A percentile compares a stretch with the other conserved stretches of the same genome.
phyloP scores from a whole-genome alignment of 441 rosid species.

The Erodium texanum region DNA sequence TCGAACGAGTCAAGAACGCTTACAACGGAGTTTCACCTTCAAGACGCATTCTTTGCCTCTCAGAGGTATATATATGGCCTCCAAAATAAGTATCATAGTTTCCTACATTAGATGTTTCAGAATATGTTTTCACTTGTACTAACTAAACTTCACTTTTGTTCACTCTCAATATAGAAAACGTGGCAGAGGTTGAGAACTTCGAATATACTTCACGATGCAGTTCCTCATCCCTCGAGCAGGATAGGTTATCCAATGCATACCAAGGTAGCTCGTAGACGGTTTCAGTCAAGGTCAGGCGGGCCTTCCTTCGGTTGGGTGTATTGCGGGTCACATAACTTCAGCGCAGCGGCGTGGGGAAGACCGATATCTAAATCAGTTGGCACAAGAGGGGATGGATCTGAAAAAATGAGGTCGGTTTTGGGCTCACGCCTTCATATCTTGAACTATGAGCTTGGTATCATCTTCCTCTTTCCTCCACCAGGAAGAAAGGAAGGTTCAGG shows the following conservation, averaged over 20 bases:
- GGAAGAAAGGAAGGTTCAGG: slow-evolving; percentile 21
- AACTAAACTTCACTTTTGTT: no score
- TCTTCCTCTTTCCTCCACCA: slow-evolving; percentile 63
- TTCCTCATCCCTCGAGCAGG: slow-evolving; percentile 66
- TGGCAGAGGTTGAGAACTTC: slow-evolving; percentile 64
- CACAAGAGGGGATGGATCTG: not conserved
- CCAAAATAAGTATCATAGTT: no score
- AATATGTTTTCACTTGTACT: no score
- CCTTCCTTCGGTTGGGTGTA: slow-evolving; percentile 81
- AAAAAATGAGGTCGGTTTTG: slow-evolving; percentile 19
- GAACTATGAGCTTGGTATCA: slow-evolving; percentile 82
- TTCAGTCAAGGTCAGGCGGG: slow-evolving; percentile 37
- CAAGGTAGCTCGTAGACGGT: slow-evolving; percentile 61
- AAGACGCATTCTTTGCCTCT: slow-evolving; percentile 70
- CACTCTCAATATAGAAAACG: slow-evolving; percentile 47
- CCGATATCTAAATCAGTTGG: slow-evolving; percentile 27
- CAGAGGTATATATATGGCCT: slow-evolving; percentile 47
- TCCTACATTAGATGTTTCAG: no score
- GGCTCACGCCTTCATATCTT: slow-evolving; percentile 50
- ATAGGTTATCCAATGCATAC: slow-evolving; percentile 72
- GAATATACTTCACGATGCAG: slow-evolving; percentile 62
- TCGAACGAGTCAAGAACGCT: slow-evolving; percentile 63
- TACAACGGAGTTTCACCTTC: slow-evolving; percentile 54
- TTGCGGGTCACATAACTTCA: slow-evolving; percentile 86
- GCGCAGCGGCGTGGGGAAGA: slow-evolving; percentile 94